These are phyloP conservation scores for Scutellaria baicalensis DNA, from an alignment of 257 asterid species.

Conservation along the genomic window DNA sequence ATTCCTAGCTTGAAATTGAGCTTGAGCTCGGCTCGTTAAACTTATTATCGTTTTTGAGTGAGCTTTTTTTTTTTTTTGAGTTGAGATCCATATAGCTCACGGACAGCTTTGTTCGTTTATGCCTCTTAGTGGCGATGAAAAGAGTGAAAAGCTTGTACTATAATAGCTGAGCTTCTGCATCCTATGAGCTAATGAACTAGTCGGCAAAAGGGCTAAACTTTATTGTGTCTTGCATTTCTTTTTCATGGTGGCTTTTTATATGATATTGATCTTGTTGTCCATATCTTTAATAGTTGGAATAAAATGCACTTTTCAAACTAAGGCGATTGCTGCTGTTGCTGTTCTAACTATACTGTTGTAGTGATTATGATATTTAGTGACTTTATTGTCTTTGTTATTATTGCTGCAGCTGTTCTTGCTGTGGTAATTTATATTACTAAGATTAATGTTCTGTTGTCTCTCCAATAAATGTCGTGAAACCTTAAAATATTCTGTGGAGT, in stretches of 20 bases:
- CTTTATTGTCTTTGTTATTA: not conserved
- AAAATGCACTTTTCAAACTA: not conserved
- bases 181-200: not conserved
- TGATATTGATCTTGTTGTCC: not conserved
- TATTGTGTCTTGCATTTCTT: not conserved
- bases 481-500: not conserved
- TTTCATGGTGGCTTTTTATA: not conserved
- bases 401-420: conserved; percentile 3
- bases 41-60: too few species aligned
- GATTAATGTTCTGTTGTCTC: conserved; percentile 2
- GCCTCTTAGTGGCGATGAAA: too few species aligned
- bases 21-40: too few species aligned
- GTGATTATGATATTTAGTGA: not conserved
- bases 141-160: not conserved
- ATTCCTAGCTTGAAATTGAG: too few species aligned
- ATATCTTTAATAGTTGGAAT: not conserved
- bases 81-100: too few species aligned
- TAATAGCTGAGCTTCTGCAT: not conserved
- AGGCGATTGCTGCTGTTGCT: not conserved
- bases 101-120: too few species aligned
- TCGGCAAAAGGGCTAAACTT: not conserved
- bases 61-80: too few species aligned
- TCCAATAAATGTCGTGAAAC: not conserved
- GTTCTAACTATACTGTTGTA: not conserved
- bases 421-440: not conserved